Base-by-base conservation (phyloP, 2,329 filamentous ascomycete species). In the Talaromyces albobiverticillius region DNA sequence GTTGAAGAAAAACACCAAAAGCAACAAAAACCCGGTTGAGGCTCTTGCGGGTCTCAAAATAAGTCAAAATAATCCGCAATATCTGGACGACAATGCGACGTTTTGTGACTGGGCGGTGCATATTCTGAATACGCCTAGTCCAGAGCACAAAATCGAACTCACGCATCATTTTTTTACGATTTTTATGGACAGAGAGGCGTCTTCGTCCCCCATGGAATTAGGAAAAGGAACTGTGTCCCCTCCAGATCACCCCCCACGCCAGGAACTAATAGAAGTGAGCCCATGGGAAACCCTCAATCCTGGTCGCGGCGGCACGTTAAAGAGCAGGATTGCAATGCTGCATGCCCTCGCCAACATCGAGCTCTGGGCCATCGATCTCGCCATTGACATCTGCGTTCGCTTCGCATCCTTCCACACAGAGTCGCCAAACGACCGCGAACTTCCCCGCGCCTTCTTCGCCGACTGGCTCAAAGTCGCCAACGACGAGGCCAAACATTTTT, bases 281-380 rank as follows among this genome's bases (percentile, higher is more conserved):
- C 71, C 75, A 1, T 65, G 71, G 46, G 63, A 63, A 14, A 76
- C 76, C 67, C 75, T 73, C 7, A 70, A 64, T 8, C 61, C 68
- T 2, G 70, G 75, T 38, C 68, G 69, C 43, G 75, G 72, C n/a
- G 75, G 75, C 5, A 72, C 67, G 4, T 53, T 74, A 26, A 77
- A 72, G 56, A 77, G 74, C 54, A 66, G 75, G 22, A 73, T 77
- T 42, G 67, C 71, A 16, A 77, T 78, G 72, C 66, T 78, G 5
- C 75, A 78, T 51, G 74, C 75, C 1, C 61, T 77, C n/a, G 75
- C 75, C 16, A 78, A 77, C 50, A 77, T 78, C 22, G 75, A 78
- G 60, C 67, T 76, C 22, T 78, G 75, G 75, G 75, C 75, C 1
- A 78, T 78, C 54, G 75, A 78, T 48, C 66, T 78, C 3, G 75